A percentile compares a stretch with the other conserved stretches of the same genome.
These are phyloP conservation scores for Pulveroboletus ravenelii DNA, from an alignment of 768 basidiomycete genomes.

Conservation along the genomic window DNA sequence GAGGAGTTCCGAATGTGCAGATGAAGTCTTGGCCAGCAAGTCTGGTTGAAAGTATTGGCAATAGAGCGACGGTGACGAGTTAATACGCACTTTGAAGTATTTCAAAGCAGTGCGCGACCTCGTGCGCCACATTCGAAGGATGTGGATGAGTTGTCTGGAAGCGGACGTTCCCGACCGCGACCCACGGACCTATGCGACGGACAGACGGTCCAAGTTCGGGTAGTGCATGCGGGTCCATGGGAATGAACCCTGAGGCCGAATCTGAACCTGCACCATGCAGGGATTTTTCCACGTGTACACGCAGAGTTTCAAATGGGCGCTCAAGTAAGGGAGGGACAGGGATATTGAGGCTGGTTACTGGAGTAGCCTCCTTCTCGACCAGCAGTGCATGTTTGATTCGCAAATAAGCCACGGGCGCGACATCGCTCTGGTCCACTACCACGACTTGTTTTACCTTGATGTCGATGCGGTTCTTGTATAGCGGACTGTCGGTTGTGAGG, in stretches of 20 bases:
- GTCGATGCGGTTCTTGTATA: constrained; percentile 75
- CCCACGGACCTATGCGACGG: constrained; percentile 54
- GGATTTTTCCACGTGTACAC: constrained; percentile 8
- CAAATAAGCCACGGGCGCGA: constrained; percentile 89
- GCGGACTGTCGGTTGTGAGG: constrained; percentile 81
- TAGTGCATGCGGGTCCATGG: background rate
- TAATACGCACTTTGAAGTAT: constrained; percentile 50
- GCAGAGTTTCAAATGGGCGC: constrained; percentile 14
- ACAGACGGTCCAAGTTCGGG: constrained; percentile 12
- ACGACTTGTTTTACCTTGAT: constrained; percentile 69
- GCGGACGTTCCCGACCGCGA: constrained; percentile 58
- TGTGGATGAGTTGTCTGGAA: constrained; percentile 18
- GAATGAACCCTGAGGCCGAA: background rate
- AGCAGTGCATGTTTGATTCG: constrained; percentile 69
- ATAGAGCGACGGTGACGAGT: background rate
- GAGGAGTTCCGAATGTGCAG: constrained; percentile 26
- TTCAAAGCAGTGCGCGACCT: constrained; percentile 66
- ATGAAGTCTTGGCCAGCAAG: constrained; percentile 42
- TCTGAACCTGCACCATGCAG: background rate
- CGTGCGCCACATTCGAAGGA: constrained; percentile 65
- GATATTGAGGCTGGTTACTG: constrained; percentile 14
- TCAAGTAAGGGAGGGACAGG: constrained; percentile 51
- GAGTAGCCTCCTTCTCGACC: constrained; percentile 43
- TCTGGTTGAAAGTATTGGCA: constrained; percentile 34
- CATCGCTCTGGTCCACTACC: constrained; percentile 73